Evolutionary conservation across 2,329 filamentous ascomycete genomes (phyloP).

Genomic region (Colletotrichum sp.): DNA sequence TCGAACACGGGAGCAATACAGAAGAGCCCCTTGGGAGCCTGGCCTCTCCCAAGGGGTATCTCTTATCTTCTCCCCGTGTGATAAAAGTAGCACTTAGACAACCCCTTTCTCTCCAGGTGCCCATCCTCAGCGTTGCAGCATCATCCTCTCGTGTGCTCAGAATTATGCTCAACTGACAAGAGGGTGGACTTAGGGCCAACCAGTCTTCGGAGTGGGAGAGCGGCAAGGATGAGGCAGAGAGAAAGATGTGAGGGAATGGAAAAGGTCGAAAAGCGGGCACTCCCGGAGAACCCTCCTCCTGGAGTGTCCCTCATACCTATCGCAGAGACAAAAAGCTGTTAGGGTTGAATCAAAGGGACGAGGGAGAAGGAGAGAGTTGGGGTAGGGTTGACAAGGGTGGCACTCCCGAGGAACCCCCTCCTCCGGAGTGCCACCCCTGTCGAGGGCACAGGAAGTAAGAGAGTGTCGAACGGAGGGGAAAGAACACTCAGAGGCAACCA

Average conservation of each 20-base stretch:
- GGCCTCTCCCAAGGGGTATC: neutral
- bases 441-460: neutral
- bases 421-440: neutral
- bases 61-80: neutral
- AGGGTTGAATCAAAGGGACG: neutral
- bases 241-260: neutral
- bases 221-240: neutral
- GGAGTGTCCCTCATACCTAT: neutral
- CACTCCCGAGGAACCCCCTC: no score
- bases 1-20: neutral
- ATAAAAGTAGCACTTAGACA: neutral
- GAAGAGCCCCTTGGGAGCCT: neutral
- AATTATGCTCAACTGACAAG: neutral
- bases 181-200: neutral
- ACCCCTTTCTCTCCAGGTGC: neutral
- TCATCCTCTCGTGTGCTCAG: neutral
- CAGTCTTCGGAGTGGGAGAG: neutral
- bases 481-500: neutral
- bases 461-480: neutral
- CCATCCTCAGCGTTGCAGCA: neutral
- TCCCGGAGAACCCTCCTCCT: neutral
- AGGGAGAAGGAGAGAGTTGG: neutral
- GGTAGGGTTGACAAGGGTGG: no score
- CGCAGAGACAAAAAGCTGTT: neutral
- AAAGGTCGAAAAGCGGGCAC: neutral